A percentile compares a stretch with the other conserved stretches of the same genome.
These are phyloP conservation scores for Cutaneotrichosporon arboriforme DNA, from an alignment of 1,284 basidiomycete species.

Conservation along the genomic window DNA sequence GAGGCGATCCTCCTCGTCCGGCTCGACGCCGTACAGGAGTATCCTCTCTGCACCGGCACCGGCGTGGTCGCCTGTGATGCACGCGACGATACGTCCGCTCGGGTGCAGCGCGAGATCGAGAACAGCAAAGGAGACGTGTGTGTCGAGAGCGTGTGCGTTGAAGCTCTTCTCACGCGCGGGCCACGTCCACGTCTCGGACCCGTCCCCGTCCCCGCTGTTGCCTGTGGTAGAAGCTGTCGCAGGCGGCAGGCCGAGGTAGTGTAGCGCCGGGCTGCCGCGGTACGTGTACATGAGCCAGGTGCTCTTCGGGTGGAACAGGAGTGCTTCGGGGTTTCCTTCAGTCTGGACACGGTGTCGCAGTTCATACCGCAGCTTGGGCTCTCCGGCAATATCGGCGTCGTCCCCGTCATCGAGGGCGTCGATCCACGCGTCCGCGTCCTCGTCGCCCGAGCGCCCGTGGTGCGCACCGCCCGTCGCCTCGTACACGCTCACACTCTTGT, in stretches of 20 bases:
- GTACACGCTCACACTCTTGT: conserved; percentile 42
- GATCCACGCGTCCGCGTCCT: conserved; percentile 28
- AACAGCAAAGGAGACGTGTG: conserved; percentile 54
- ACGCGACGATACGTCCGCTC: conserved; percentile 38
- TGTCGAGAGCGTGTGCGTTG: conserved; percentile 45
- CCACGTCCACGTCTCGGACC: conserved; percentile 14
- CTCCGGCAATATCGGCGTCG: conserved; percentile 31
- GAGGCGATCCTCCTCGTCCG: conserved; percentile 36
- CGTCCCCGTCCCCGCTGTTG: neutral
- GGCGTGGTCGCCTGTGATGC: conserved; percentile 47
- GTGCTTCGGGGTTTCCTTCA: conserved; percentile 43
- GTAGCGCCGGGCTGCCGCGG: conserved; percentile 34
- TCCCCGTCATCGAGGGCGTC: conserved; percentile 36
- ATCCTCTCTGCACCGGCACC: conserved; percentile 33
- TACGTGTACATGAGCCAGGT: conserved; percentile 39
- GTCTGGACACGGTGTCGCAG: conserved; percentile 27
- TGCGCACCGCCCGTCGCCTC: conserved; percentile 13
- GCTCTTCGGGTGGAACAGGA: conserved; percentile 34
- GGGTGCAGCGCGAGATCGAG: conserved; percentile 55
- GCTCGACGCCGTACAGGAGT: conserved; percentile 24
- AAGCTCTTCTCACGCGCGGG: conserved; percentile 32
- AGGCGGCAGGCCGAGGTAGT: conserved; percentile 27
- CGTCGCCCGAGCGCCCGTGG: neutral
- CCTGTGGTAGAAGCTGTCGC: neutral
- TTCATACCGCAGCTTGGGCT: conserved; percentile 33